phyloP scores from a whole-genome alignment of 2,329 filamentous ascomycete genomes.

The Didymella sp. region DNA sequence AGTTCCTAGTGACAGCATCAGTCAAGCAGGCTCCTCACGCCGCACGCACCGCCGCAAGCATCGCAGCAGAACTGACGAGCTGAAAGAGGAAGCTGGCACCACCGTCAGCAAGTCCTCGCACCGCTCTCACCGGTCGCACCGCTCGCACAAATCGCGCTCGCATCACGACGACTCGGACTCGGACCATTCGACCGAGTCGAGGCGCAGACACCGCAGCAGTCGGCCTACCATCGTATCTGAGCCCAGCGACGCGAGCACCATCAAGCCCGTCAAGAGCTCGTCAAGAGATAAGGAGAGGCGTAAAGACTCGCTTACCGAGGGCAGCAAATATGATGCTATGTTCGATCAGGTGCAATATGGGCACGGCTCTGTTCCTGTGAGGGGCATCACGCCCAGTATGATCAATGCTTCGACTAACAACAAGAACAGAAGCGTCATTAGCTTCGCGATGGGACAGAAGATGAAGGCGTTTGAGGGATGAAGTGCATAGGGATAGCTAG shows the following conservation, averaged over 20 bases:
- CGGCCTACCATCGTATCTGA: conserved; percentile 39
- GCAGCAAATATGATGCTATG: conserved; percentile 38
- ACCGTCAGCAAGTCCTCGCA: conserved; percentile 43
- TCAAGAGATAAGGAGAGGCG: conserved; percentile 23
- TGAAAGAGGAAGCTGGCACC: conserved; percentile 24
- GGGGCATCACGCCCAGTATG: conserved; percentile 50
- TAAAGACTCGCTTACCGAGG: conserved; percentile 44
- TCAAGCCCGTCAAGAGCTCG: conserved; percentile 35
- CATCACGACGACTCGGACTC: conserved; percentile 20
- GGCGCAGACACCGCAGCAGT: conserved; percentile 28
- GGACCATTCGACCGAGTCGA: conserved; percentile 29
- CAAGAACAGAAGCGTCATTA: conserved; percentile 48
- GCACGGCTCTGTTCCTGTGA: conserved; percentile 42
- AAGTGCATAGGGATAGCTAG: neutral
- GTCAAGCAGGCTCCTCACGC: conserved; percentile 45
- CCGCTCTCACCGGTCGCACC: conserved; percentile 32
- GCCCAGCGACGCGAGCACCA: conserved; percentile 46
- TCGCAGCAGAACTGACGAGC: conserved; percentile 23
- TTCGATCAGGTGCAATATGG: conserved; percentile 42
- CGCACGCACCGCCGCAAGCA: conserved; percentile 42
- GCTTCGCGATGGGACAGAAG: conserved; percentile 43
- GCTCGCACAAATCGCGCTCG: conserved; percentile 35
- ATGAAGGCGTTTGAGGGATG: conserved; percentile 36
- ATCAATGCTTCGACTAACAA: conserved; percentile 41
- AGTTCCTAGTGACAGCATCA: conserved; percentile 58